Evolutionary conservation across 2,329 filamentous ascomycete genomes (phyloP), one percentile per base, ranked within the genome.

Genomic region (Aspergillus neotritici): DNA sequence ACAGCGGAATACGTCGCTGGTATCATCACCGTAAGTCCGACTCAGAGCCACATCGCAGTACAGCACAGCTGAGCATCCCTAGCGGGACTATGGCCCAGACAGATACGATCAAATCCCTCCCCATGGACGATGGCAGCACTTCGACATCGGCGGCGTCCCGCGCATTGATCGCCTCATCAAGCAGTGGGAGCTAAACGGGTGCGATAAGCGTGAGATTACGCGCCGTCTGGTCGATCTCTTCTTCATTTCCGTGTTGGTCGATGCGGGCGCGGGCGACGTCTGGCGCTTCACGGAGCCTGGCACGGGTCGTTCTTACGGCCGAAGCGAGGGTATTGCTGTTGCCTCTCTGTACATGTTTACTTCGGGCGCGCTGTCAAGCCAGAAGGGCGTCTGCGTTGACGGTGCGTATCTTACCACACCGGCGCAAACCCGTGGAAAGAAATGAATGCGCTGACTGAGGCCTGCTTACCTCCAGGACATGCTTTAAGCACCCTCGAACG

Each of bases 61-160:
- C 21, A 6, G 6, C 21, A 25, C 21, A 25, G 21, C 21, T 25
- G 7, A 25, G 4, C 21, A 25, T 10, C 28, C 21, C 7, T 25
- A 77, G 74, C 70, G 74, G 13, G 74, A 77, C 49, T 77, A 73
- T 47, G 74, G 74, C 0, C 74, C 74, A 1, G 65, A 74, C 46
- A 65, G 58, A 13, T 74, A 62, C 49, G 45, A 70, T 37, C 55
- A 63, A 0, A 79, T 79, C 39, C 76, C 76, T 0, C 73, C 75
- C 8, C 76, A 79, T 48, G 78, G 69, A 7, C 71, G 79, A 34
- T 82, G 79, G 75, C 79, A 82, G 55, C 79, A 83, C 61, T 82
- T 82, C 50, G 74, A 80, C 11, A 72, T 80, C 31, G 78, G 78
- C 8, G 70, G 69, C 11, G 63, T 76, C 21, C 64, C 72, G 31